These are phyloP conservation scores for Phylloporus arenicola DNA, from an alignment of 768 basidiomycete genomes.

Conservation along the genomic window DNA sequence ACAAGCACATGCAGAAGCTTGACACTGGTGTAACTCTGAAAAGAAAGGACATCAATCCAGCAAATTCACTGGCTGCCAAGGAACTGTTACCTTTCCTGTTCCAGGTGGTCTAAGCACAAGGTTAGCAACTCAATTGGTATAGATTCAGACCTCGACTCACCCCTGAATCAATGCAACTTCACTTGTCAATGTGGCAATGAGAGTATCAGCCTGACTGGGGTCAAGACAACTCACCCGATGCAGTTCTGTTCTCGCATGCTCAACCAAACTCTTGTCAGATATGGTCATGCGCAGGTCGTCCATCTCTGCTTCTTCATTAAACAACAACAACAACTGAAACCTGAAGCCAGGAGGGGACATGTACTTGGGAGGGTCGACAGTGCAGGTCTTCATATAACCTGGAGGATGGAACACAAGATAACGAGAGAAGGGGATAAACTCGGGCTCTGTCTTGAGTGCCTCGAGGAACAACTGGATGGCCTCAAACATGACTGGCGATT, in stretches of 20 bases:
- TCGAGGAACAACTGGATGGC: slow-evolving; percentile 64
- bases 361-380: slow-evolving; percentile 51
- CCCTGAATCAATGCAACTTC: slow-evolving; percentile 72
- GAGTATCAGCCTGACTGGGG: slow-evolving; percentile 63
- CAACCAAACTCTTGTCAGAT: slow-evolving; percentile 40
- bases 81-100: slow-evolving; percentile 57
- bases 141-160: slow-evolving; percentile 30
- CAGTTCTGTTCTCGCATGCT: slow-evolving; percentile 43
- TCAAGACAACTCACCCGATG: slow-evolving; percentile 51
- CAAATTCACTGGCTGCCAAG: neutral
- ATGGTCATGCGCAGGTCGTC: slow-evolving; percentile 38
- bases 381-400: slow-evolving; percentile 29
- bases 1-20: slow-evolving; percentile 67
- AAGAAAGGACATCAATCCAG: neutral
- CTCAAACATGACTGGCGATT: slow-evolving; percentile 63
- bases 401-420: slow-evolving; percentile 45
- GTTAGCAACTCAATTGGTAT: neutral
- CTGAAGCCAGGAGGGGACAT: slow-evolving; percentile 48
- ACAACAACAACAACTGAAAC: slow-evolving; percentile 53
- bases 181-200: slow-evolving; percentile 53
- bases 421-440: slow-evolving; percentile 47
- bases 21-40: slow-evolving; percentile 59
- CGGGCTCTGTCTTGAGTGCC: slow-evolving; percentile 52
- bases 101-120: slow-evolving; percentile 56
- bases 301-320: slow-evolving; percentile 37